These are phyloP conservation scores for Sonneratia caseolaris DNA, from an alignment of 345 rosid genomes.

Conservation along the genomic window DNA sequence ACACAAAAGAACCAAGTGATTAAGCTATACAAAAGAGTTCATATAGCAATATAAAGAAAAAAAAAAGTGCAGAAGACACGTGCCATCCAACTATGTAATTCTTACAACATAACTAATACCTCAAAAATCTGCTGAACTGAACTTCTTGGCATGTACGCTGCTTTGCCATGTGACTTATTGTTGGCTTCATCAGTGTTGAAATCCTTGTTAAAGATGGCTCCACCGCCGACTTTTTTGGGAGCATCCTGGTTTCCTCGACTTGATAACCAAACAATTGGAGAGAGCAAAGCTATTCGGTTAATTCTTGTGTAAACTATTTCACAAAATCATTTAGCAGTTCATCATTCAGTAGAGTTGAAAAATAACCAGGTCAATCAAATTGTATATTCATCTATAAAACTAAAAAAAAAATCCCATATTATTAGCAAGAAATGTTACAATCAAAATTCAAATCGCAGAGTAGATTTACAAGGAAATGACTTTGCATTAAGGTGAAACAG, in stretches of 20 bases:
- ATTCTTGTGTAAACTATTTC: background rate
- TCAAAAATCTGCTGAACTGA: conserved; percentile 29
- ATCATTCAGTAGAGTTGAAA: background rate
- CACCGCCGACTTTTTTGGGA: conserved; percentile 10
- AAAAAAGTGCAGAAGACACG: background rate
- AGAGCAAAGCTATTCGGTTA: background rate
- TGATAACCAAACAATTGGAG: conserved; percentile 19
- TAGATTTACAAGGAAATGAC: too few species aligned
- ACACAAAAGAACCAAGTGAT: background rate
- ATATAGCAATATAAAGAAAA: background rate
- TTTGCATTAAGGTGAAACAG: too few species aligned
- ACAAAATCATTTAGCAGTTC: background rate
- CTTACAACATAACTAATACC: conserved; percentile 13
- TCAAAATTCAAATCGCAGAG: too few species aligned
- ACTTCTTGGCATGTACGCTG: conserved; percentile 32
- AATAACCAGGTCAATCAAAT: background rate
- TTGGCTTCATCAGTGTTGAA: conserved; percentile 71
- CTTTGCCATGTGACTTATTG: conserved; percentile 82
- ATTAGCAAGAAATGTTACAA: too few species aligned
- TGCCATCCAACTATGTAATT: background rate
- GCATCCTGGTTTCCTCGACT: conserved; percentile 12
- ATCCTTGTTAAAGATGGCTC: conserved; percentile 26
- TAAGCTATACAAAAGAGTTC: background rate
- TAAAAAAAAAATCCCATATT: too few species aligned
- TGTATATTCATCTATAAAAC: background rate